phyloP scores from a whole-genome alignment of 1,284 basidiomycete genomes.

The Ustilago loliicola region DNA sequence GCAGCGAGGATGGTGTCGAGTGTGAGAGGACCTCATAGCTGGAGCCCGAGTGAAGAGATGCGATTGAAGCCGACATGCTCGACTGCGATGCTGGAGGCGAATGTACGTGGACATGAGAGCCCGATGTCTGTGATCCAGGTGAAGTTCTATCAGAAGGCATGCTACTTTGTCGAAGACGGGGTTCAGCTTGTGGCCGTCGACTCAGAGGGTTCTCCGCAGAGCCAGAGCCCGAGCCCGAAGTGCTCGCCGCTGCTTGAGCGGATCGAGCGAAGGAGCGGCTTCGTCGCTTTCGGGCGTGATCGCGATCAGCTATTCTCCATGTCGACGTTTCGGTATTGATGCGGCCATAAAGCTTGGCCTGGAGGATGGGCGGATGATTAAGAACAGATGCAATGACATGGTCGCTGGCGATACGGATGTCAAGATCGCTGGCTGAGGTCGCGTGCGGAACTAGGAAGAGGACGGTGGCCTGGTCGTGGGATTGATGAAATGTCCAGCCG shows the following conservation, averaged over 20 bases:
- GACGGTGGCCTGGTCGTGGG: conserved; percentile 62
- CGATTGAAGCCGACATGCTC: conserved; percentile 39
- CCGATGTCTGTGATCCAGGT: conserved; percentile 4
- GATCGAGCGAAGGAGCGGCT: conserved; percentile 37
- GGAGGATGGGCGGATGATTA: conserved; percentile 50
- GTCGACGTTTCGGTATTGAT: conserved; percentile 56
- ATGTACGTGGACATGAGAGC: conserved; percentile 23
- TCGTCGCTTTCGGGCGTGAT: conserved; percentile 35
- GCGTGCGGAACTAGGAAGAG: conserved; percentile 56
- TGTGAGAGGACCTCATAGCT: conserved; percentile 49
- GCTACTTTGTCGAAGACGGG: background rate
- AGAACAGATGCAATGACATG: conserved; percentile 53
- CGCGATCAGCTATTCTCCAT: conserved; percentile 57
- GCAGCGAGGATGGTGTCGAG: conserved; percentile 20
- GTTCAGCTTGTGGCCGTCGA: background rate
- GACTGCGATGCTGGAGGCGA: conserved; percentile 41
- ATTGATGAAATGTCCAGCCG: conserved; percentile 62
- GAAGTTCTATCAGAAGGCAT: conserved; percentile 21
- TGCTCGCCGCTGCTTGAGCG: conserved; percentile 20
- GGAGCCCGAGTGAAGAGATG: conserved; percentile 44
- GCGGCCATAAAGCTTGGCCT: conserved; percentile 57
- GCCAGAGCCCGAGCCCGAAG: conserved; percentile 24
- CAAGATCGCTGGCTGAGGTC: conserved; percentile 41
- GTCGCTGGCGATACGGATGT: conserved; percentile 51
- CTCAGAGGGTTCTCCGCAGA: conserved; percentile 9